Percentiles rank a stretch among this genome's conserved stretches.
Evolutionary conservation across 2,329 filamentous ascomycete species (phyloP).

Genomic region (Lizonia empirigonia): DNA sequence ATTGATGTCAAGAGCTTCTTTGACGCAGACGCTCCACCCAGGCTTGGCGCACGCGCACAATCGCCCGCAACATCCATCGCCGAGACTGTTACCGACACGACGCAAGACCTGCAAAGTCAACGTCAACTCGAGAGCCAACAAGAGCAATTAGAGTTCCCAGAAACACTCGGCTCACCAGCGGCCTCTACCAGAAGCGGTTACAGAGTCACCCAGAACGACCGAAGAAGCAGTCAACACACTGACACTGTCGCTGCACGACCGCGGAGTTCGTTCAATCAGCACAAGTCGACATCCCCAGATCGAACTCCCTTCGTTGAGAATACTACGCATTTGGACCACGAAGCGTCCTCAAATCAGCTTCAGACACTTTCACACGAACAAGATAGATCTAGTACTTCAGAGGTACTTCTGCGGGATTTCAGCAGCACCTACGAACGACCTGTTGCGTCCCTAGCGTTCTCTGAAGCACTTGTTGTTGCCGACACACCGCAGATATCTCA

Average conservation of each 20-base stretch:
- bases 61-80: constrained; percentile 35
- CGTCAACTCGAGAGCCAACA: constrained; percentile 4
- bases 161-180: constrained; percentile 9
- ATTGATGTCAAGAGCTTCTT: constrained; percentile 14
- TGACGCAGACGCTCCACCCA: constrained; percentile 16
- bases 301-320: neutral
- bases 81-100: constrained; percentile 33
- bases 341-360: neutral
- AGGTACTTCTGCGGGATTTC: too few relatives aligned
- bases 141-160: constrained; percentile 7
- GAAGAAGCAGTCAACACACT: neutral
- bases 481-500: constrained; percentile 11
- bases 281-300: neutral
- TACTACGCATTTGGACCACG: neutral
- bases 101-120: constrained; percentile 25
- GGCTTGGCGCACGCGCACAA: constrained; percentile 2
- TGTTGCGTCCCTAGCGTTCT: neutral
- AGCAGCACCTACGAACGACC: neutral
- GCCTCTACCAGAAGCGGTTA: neutral
- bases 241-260: neutral
- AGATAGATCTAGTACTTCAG: too few relatives aligned
- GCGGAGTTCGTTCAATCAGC: neutral
- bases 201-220: neutral
- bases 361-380: neutral
- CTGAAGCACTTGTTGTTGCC: neutral